These are phyloP conservation scores for Salvia hispanica DNA, from an alignment of 257 asterid species.

Conservation along the genomic window DNA sequence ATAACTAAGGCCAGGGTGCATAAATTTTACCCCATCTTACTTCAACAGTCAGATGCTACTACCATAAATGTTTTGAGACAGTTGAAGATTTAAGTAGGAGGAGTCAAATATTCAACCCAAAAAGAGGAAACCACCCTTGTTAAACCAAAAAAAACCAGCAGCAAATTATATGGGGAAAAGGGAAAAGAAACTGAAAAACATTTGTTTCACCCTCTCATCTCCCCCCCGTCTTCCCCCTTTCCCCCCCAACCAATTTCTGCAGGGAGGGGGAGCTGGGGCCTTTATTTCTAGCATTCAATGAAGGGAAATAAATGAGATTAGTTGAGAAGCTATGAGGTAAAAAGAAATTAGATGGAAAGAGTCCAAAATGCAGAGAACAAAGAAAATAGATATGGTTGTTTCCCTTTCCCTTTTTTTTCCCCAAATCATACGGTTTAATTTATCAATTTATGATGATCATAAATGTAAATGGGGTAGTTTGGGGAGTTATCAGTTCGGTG, in stretches of 20 bases:
- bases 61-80: constrained; percentile 63
- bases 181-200: constrained; percentile 23
- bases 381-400: constrained; percentile 25
- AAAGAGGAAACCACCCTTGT: constrained; percentile 33
- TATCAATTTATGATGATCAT: constrained; percentile 42
- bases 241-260: constrained; percentile 62
- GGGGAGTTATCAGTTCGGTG: constrained; percentile 73
- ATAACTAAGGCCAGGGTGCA: constrained; percentile 70
- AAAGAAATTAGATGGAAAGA: constrained; percentile 17
- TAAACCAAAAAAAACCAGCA: constrained; percentile 30
- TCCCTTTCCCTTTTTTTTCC: constrained; percentile 16
- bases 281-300: constrained; percentile 75
- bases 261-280: constrained; percentile 55
- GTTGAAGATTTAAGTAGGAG: constrained; percentile 46
- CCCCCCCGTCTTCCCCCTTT: too few species aligned
- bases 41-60: constrained; percentile 53
- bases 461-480: constrained; percentile 57
- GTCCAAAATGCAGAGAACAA: constrained; percentile 22
- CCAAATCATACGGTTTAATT: constrained; percentile 16
- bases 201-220: constrained; percentile 28
- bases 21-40: constrained; percentile 54
- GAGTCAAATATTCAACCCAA: constrained; percentile 23
- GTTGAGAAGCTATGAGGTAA: constrained; percentile 59
- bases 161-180: background rate
- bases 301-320: constrained; percentile 71